Base-by-base conservation (phyloP, 2,329 filamentous ascomycete genomes). In the Trichoderma sp. region DNA sequence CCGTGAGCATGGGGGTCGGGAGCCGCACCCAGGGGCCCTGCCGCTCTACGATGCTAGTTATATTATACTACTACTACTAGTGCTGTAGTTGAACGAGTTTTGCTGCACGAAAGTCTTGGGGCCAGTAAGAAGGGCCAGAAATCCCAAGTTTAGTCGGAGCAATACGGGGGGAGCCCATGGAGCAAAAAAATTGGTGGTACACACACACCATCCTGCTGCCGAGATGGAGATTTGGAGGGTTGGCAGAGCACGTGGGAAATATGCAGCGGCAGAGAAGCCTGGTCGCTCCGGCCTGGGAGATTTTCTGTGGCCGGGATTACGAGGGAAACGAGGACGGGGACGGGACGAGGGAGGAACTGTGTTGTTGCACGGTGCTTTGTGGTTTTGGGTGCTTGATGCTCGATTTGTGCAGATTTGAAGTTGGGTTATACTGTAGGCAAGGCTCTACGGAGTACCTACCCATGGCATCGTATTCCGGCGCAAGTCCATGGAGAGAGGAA, bases 1-100 rank as follows among this genome's bases (percentile, higher is more conserved):
- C 27, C 17, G 52, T 34, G 61, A 64, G 35, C 50, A 64, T 56
- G 61, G 61, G 60, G 52, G 19, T 64, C 27, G 35, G 52, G 61
- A 64, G 52, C 61, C 61, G 61, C 61, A 64, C 12, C 52, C 61
- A 45, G 61, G 61, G 61, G n/a, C 52, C 61, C 48, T 64, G 61
- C 15, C 27, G 8, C 22, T 56, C 37, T 45, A 64, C 42, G 42
- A 48, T 48, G 22, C 42, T 48, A 48, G 42, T 48, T 48, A n/a
- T n/a, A n/a, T n/a, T n/a, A n/a, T n/a, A n/a, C n/a, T n/a, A n/a
- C n/a, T n/a, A n/a, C n/a, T n/a, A n/a, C n/a, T n/a, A n/a, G n/a
- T n/a, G n/a, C n/a, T n/a, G n/a, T n/a, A n/a, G n/a, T n/a, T n/a
- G n/a, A n/a, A n/a, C n/a, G n/a, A n/a, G 58, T 50, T 32, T 35